phyloP scores from a whole-genome alignment of 176 grass and related monocot genomes.

The Triticum dicoccoides region DNA sequence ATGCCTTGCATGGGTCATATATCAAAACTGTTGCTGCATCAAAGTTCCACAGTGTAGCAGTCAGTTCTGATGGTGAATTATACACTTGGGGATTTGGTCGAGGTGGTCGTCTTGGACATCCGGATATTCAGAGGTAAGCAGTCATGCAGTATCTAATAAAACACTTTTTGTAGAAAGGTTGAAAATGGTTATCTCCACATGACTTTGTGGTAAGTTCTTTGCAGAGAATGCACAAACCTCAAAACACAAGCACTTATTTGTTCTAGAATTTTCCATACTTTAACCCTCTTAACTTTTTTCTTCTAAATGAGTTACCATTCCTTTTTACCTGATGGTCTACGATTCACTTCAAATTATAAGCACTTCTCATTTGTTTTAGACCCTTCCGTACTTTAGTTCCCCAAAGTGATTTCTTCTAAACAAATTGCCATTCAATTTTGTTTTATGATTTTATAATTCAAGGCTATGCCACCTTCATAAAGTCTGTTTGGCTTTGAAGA shows the following conservation, averaged over 20 bases:
- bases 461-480: background rate
- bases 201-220: background rate
- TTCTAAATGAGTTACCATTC: too few species aligned
- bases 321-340: background rate
- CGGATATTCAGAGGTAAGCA: slow-evolving; percentile 84
- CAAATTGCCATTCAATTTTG: background rate
- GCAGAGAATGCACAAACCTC: background rate
- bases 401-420: background rate
- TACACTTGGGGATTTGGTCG: slow-evolving; percentile 99
- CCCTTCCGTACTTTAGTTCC: background rate
- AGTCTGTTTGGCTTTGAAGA: background rate
- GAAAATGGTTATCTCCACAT: background rate
- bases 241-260: background rate
- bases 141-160: background rate
- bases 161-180: background rate
- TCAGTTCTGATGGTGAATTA: slow-evolving; percentile 84
- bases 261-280: too few species aligned
- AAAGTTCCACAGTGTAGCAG: slow-evolving; percentile 94
- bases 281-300: too few species aligned
- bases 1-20: slow-evolving; percentile 75
- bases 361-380: background rate
- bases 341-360: background rate
- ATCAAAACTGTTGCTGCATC: slow-evolving; percentile 77
- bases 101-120: slow-evolving; percentile 94
- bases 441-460: background rate